phyloP scores from a whole-genome alignment of 2,329 filamentous ascomycete genomes.

The Akanthomyces muscarius region DNA sequence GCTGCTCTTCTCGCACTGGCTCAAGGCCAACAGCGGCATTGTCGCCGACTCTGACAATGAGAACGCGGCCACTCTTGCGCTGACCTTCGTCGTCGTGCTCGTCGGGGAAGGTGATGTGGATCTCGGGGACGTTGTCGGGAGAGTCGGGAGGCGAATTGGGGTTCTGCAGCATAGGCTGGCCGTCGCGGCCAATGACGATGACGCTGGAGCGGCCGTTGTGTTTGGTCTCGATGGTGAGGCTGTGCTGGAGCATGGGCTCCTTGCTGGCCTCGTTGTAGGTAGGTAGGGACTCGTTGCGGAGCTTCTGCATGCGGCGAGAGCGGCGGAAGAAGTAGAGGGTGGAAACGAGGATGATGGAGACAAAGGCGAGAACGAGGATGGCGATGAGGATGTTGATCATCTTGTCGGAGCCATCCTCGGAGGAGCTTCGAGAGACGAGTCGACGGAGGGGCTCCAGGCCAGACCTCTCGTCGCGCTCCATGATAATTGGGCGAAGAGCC shows the following conservation, averaged over 20 bases:
- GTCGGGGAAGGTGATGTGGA: conserved; percentile 96
- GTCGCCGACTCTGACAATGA: conserved; percentile 88
- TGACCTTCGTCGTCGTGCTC: conserved; percentile 85
- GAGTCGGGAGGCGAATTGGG: conserved; percentile 71
- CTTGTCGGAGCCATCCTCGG: conserved; percentile 48
- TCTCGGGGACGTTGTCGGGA: conserved; percentile 84
- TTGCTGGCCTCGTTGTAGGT: conserved; percentile 60
- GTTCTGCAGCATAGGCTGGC: conserved; percentile 69
- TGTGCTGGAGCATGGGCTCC: conserved; percentile 47
- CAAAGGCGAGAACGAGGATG: conserved; percentile 72
- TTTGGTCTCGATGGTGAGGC: conserved; percentile 56
- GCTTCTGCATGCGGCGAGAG: conserved; percentile 46
- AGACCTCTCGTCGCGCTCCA: conserved; percentile 10
- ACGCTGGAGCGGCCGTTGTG: conserved; percentile 61
- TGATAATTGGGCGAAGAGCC: conserved; percentile 12
- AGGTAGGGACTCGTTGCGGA: conserved; percentile 56
- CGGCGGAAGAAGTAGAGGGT: conserved; percentile 70
- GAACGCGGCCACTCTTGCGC: conserved; percentile 78
- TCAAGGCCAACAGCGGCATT: conserved; percentile 81
- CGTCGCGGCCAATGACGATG: conserved; percentile 75
- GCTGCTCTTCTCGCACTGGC: conserved; percentile 72
- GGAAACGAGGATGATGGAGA: conserved; percentile 64
- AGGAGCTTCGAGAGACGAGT: conserved; percentile 16
- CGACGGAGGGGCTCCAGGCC: conserved; percentile 17
- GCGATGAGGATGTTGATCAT: conserved; percentile 75